Conservation (phyloP, 805 yeast genomes). For the Pichia pseudocactophila region DNA sequence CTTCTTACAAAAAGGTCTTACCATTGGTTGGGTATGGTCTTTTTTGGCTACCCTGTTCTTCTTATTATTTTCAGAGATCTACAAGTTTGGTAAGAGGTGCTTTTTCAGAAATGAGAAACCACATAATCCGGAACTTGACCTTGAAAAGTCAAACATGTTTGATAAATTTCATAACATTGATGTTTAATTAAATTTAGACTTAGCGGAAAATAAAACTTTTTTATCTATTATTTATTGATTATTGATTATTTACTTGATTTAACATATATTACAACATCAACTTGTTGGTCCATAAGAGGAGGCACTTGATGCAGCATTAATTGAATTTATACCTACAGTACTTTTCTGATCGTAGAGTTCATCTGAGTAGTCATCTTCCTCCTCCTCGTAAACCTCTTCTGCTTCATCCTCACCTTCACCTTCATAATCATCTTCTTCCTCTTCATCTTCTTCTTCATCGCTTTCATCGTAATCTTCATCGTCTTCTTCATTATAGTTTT, state of each 20-base stretch:
- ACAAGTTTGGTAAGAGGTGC: constrained; percentile 58
- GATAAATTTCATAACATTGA: background rate
- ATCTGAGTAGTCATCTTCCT: background rate
- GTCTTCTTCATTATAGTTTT: background rate
- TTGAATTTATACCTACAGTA: background rate
- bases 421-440: background rate
- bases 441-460: background rate
- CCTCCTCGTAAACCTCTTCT: constrained; percentile 1
- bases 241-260: no score
- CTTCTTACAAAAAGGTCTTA: constrained; percentile 61
- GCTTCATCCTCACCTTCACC: background rate
- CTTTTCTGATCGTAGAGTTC: background rate
- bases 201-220: no score
- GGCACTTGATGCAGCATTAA: background rate
- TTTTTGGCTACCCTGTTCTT: constrained; percentile 51
- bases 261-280: no score
- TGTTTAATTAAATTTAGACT: no score
- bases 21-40: constrained; percentile 76
- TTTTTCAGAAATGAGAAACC: constrained; percentile 35
- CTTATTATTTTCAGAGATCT: constrained; percentile 52
- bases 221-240: no score
- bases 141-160: constrained; percentile 33
- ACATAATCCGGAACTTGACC: constrained; percentile 55
- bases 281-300: background rate
- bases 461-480: background rate